Base-by-base conservation (phyloP, 371 early-diverging fungal genomes). In the Syncephalastrum contaminatum region DNA sequence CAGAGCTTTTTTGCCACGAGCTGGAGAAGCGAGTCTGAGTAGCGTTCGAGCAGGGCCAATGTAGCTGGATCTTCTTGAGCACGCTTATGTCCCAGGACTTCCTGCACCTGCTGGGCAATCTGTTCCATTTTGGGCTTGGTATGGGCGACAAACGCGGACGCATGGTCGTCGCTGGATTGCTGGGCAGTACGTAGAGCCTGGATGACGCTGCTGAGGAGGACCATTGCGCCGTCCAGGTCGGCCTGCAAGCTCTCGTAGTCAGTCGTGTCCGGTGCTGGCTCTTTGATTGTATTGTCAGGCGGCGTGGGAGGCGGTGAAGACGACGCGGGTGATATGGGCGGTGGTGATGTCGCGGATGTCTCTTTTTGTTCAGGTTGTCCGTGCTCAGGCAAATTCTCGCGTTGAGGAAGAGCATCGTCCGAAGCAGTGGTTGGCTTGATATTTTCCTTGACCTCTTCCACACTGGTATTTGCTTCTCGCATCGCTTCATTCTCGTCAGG, bases 171-270 rank as follows among this genome's bases (percentile, higher is more conserved):
- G 22, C 43, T 51, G 13, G 30, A 30, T 20, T 24, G 16, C 22
- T 39, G 36, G 18, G 45, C 36, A 19, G 49, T 15, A 7, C 30
- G 16, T 20, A 48, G 66, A 1, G 60, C 39, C 3, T 67, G 65
- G 16, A 75, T 22, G 0, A 76, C 73, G 21, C 63, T 65, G 5
- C 70, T 69, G 15, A 73, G 40, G 25, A 73, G 47, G 6, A 70
- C 68, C 14, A 55, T 45, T 4, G 63, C 67, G 2, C 70, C 71
- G 36, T 71, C 70, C 10, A 73, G 44, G 51, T 73, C 72, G 1
- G 64, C 54, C 13, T 73, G 41, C 4, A 67, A 58, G 48, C 52
- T 50, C 10, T 21, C 15, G 15, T 45, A 24, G 20, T 58, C 45
- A 39, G 21, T 27, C 10, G 55, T 43, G 7, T 15, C 43, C 10